Conservation (phyloP, 805 yeast species). For the Wickerhamiella siamensis region DNA sequence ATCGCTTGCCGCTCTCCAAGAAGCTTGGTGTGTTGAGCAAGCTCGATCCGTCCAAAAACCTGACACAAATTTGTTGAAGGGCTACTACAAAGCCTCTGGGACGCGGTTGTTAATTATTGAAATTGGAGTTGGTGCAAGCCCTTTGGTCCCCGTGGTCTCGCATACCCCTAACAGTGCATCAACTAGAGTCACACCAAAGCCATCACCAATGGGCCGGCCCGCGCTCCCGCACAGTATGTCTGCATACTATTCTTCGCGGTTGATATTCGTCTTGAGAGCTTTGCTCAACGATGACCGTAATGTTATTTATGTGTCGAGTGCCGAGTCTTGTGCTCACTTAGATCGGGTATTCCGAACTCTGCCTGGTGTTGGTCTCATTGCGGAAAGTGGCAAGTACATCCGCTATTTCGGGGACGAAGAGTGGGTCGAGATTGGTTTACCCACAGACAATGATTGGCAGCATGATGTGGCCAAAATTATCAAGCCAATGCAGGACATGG, state of each 20-base stretch:
- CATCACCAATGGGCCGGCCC: background rate
- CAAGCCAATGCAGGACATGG: slow-evolving; percentile 51
- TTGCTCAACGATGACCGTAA: slow-evolving; percentile 44
- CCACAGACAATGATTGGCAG: slow-evolving; percentile 35
- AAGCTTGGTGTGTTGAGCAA: slow-evolving; percentile 37
- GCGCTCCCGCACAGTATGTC: slow-evolving; percentile 2
- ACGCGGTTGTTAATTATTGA: slow-evolving; percentile 17
- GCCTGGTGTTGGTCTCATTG: slow-evolving; percentile 64
- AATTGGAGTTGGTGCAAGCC: background rate
- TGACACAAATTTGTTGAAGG: slow-evolving; percentile 5
- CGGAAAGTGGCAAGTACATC: slow-evolving; percentile 80
- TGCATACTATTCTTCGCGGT: slow-evolving; percentile 15
- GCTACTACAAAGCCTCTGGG: slow-evolving; percentile 21
- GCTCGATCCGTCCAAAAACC: slow-evolving; percentile 22
- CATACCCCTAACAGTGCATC: background rate
- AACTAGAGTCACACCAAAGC: background rate
- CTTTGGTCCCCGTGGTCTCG: too few species aligned
- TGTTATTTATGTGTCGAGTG: slow-evolving; percentile 57
- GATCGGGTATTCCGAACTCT: slow-evolving; percentile 54
- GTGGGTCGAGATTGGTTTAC: slow-evolving; percentile 53
- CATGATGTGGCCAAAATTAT: slow-evolving; percentile 41
- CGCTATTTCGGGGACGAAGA: slow-evolving; percentile 24
- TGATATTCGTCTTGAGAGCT: slow-evolving; percentile 40
- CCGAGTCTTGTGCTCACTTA: slow-evolving; percentile 47
- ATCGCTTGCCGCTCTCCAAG: slow-evolving; percentile 40